Evolutionary conservation across 352 stramenopile genomes (phyloP).

Genomic region (Pythium utonaiense): DNA sequence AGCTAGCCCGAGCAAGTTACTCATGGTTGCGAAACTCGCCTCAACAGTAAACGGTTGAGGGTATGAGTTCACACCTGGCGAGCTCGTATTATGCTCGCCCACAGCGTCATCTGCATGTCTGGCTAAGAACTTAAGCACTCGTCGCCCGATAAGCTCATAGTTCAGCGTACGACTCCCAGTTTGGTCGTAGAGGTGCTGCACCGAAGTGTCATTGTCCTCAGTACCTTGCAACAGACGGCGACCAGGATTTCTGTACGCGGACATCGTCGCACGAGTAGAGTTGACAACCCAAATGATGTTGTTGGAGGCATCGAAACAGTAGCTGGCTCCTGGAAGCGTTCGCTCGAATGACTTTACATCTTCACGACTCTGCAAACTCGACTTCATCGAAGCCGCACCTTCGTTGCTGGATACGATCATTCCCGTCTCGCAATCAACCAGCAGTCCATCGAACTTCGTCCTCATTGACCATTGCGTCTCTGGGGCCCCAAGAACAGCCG

Average conservation of each 20-base stretch:
- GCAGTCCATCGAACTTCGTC: conserved; percentile 30
- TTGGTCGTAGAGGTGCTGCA: not conserved
- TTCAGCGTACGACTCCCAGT: not conserved
- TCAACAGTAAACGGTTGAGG: not conserved
- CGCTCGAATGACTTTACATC: conserved; percentile 29
- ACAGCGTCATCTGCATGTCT: conserved; percentile 2
- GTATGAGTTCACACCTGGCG: not conserved
- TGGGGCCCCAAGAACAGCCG: conserved; percentile 1
- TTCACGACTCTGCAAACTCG: not conserved
- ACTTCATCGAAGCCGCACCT: not conserved
- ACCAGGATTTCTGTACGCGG: conserved; percentile 21
- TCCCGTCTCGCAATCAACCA: conserved; percentile 53
- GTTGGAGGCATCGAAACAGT: conserved; percentile 43
- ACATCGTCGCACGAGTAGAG: conserved; percentile 22
- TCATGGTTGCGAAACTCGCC: not conserved
- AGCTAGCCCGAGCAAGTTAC: conserved; percentile 4
- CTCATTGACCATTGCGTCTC: not conserved
- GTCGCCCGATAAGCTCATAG: not conserved
- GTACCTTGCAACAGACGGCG: conserved; percentile 2
- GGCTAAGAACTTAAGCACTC: conserved; percentile 15
- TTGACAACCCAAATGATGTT: conserved; percentile 28
- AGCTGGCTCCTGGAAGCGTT: conserved; percentile 17
- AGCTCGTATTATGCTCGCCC: not conserved
- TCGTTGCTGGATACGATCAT: conserved; percentile 2
- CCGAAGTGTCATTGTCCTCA: conserved; percentile 1